Conservation (phyloP, 73 alveolate genomes). For the Breviolum minutum region DNA sequence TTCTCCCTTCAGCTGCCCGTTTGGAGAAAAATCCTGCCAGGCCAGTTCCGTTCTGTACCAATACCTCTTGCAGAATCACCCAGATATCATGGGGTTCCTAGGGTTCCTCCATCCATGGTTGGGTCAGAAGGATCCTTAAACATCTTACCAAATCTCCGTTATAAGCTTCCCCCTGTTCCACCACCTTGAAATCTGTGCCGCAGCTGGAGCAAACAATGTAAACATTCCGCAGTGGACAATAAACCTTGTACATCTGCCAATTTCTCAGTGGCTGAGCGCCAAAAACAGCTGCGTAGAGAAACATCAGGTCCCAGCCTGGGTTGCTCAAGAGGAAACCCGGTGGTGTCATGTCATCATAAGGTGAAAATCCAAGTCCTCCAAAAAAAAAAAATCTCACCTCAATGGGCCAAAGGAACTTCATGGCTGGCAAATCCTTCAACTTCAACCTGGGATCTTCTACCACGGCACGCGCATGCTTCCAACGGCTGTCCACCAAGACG, state of each 20-base stretch:
- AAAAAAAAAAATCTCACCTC: neutral
- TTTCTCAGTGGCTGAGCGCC: slow-evolving; percentile 84
- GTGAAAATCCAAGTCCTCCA: too few species aligned
- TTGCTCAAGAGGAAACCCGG: too few species aligned
- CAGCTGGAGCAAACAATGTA: slow-evolving; percentile 16
- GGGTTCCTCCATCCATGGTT: too few species aligned
- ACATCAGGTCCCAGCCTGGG: neutral
- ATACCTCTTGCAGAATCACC: too few species aligned
- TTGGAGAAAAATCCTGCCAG: too few species aligned
- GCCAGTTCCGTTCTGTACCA: too few species aligned
- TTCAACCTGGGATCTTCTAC: slow-evolving; percentile 19
- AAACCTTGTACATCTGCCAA: slow-evolving; percentile 67
- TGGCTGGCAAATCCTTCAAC: slow-evolving; percentile 35
- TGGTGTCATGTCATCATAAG: too few species aligned
- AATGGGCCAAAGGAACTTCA: slow-evolving; percentile 27
- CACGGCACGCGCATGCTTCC: slow-evolving; percentile 71
- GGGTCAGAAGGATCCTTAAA: too few species aligned
- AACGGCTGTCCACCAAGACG: slow-evolving; percentile 89
- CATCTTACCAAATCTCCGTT: too few species aligned
- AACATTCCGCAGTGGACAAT: slow-evolving; percentile 75
- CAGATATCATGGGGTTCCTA: too few species aligned
- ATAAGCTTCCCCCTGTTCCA: too few species aligned
- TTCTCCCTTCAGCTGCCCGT: too few species aligned
- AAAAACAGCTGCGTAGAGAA: slow-evolving; percentile 1
- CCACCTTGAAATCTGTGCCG: slow-evolving; percentile 12